These are phyloP conservation scores for Aspergillus amoenus DNA, from an alignment of 2,329 filamentous ascomycete species.

Conservation along the genomic window DNA sequence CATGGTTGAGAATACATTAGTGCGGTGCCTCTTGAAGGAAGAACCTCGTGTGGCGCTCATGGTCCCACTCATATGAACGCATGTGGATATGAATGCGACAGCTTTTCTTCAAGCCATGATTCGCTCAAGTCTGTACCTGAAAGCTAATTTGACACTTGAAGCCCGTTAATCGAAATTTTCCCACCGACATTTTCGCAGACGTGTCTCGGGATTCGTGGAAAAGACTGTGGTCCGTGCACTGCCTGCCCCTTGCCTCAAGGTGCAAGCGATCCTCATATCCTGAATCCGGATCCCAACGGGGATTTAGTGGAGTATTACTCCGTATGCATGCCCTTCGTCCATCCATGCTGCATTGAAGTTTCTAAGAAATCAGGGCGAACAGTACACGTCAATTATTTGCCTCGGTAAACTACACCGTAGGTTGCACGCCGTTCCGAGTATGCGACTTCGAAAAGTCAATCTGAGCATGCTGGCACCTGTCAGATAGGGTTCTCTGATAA, in stretches of 20 bases:
- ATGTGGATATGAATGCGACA: background rate
- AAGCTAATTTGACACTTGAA: background rate
- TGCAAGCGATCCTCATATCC: background rate
- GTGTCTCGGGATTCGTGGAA: background rate
- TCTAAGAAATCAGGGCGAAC: background rate
- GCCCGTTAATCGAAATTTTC: background rate
- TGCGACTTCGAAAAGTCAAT: background rate
- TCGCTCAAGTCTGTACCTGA: background rate
- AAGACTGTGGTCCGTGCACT: background rate
- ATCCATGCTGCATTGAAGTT: background rate
- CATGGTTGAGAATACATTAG: background rate
- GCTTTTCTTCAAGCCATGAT: background rate
- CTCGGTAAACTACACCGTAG: background rate
- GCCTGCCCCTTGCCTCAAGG: background rate
- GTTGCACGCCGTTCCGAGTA: background rate
- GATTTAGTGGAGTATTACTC: background rate
- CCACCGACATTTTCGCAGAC: background rate
- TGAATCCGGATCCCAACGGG: background rate
- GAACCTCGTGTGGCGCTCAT: background rate
- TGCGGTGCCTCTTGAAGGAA: background rate
- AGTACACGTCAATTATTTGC: background rate
- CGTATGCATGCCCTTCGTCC: background rate
- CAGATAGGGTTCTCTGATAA: background rate
- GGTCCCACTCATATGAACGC: background rate
- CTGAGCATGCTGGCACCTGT: background rate